Percentiles rank a stretch among this genome's conserved stretches.
Conservation (phyloP, 1,284 basidiomycete genomes). For the Ustilago tritici region DNA sequence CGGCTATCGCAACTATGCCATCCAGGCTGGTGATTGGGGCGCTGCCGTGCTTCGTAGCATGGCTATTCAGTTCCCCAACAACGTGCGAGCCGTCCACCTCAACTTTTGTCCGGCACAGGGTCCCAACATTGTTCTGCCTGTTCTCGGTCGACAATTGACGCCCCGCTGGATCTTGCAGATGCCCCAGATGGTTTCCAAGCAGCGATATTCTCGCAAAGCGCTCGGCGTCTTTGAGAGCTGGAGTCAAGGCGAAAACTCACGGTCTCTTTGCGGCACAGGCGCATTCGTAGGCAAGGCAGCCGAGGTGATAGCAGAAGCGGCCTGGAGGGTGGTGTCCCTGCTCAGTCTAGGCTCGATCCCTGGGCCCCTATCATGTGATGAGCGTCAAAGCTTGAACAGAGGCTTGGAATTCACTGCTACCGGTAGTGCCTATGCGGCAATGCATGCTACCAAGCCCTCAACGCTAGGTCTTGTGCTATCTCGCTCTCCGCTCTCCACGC, state of each 20-base stretch:
- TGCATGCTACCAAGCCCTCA: constrained; percentile 69
- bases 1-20: constrained; percentile 55
- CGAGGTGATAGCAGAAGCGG: constrained; percentile 12
- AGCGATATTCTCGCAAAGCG: constrained; percentile 23
- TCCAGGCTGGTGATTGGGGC: constrained; percentile 63
- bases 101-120: constrained; percentile 56
- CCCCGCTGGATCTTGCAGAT: constrained; percentile 32
- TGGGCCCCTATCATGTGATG: constrained; percentile 52
- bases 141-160: constrained; percentile 28
- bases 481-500: constrained; percentile 69
- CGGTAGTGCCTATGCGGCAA: constrained; percentile 58
- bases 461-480: constrained; percentile 70
- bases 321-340: constrained; percentile 23
- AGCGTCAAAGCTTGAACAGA: constrained; percentile 41
- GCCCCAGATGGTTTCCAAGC: constrained; percentile 27
- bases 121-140: constrained; percentile 38
- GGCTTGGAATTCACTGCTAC: constrained; percentile 48
- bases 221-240: constrained; percentile 31
- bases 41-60: constrained; percentile 41
- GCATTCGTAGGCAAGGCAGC: constrained; percentile 12
- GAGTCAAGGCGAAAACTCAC: constrained; percentile 18
- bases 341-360: constrained; percentile 37
- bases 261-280: constrained; percentile 17
- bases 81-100: constrained; percentile 51
- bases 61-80: constrained; percentile 34